phyloP scores from a whole-genome alignment of 1,139 yeast species.

The Sugiyamaella xylanicola region DNA sequence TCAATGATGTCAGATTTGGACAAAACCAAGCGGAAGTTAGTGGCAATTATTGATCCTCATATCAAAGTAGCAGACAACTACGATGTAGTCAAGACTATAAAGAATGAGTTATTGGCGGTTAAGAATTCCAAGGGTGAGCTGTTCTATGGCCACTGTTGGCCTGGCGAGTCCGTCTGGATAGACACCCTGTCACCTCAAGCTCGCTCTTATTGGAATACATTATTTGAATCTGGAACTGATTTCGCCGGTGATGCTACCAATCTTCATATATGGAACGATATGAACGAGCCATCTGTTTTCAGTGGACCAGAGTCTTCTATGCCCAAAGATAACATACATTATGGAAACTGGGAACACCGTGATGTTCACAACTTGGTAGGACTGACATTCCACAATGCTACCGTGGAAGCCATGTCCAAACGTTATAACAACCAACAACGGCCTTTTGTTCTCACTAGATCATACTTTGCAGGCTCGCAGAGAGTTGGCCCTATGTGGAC shows the following conservation, averaged over 20 bases:
- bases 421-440: conserved; percentile 59
- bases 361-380: conserved; percentile 89
- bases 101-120: conserved; percentile 48
- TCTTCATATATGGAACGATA: conserved; percentile 91
- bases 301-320: conserved; percentile 93
- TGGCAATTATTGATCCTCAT: conserved; percentile 90
- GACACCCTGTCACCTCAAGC: conserved; percentile 75
- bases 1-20: conserved; percentile 65
- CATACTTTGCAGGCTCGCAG: conserved; percentile 90
- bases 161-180: conserved; percentile 94
- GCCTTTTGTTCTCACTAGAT: conserved; percentile 87
- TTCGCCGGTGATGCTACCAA: conserved; percentile 62
- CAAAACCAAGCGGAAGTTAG: conserved; percentile 75
- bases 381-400: conserved; percentile 73
- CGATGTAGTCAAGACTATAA: conserved; percentile 58
- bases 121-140: conserved; percentile 52
- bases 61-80: conserved; percentile 63
- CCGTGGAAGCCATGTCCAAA: conserved; percentile 62
- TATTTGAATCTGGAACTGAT: conserved; percentile 41
- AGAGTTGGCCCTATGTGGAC: conserved; percentile 95
- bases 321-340: conserved; percentile 77
- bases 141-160: conserved; percentile 95
- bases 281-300: conserved; percentile 97
- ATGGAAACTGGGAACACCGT: conserved; percentile 85
- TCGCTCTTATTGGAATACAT: conserved; percentile 59